Evolutionary conservation across 1,139 yeast genomes (phyloP), one percentile per base, ranked within the genome.

Genomic region (Tardiomyces digboiensis): DNA sequence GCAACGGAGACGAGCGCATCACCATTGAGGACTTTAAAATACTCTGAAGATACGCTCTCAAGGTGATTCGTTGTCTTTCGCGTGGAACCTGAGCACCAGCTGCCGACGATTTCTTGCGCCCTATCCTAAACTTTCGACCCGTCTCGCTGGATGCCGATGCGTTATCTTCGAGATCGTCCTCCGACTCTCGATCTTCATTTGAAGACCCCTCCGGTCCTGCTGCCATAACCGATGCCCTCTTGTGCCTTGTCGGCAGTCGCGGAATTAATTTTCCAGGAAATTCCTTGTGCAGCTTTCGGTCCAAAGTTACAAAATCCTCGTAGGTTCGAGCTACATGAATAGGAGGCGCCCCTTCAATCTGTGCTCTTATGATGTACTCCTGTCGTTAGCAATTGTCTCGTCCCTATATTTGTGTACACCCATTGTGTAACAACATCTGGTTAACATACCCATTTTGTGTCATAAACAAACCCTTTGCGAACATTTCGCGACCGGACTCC

Each of bases 221-320:
- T 3, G 37, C 37, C 19, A n/a, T n/a, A 4, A 46, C 38, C 12
- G 48, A 39, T 19, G 59, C 42, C 7, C 44, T 61, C 63, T 78
- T 66, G 60, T 74, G 71, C 65, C 80, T 65, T 42, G 75, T 56
- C 54, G 97, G 87, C 13, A 84, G 64, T 10, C 70, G 71, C 0
- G 93, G 83, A 26, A 85, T 57, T 56, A 74, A 74, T 41, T 81
- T 71, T 0, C 94, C 95, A 0, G 96, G 94, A 52, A 77, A 82
- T 42, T 66, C 68, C 40, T 66, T 67, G 46, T 71, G 74, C 46
- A 88, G 64, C 13, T 62, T 57, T 21, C 66, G 62, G 44, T 81
- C 78, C 36, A 89, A 64, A 2, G 63, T 63, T 47, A 70, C 72
- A 58, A 89, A 88, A 18, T 85, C 86, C 4, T 74, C 67, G 57